phyloP scores from a whole-genome alignment of 2,329 filamentous ascomycete genomes.

The Penicillium brasilianum region DNA sequence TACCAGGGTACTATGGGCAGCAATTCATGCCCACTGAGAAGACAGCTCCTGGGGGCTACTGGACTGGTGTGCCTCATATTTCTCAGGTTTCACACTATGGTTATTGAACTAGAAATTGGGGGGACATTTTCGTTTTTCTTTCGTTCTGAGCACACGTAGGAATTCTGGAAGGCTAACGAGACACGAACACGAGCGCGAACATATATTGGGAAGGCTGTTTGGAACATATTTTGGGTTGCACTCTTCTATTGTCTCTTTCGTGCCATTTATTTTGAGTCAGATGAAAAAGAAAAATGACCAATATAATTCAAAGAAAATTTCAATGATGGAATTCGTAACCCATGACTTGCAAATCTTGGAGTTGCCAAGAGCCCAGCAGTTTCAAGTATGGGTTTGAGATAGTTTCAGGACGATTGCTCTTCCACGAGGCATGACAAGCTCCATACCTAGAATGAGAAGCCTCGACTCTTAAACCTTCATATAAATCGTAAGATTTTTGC shows the following conservation, averaged over 20 bases:
- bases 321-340: background rate
- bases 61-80: constrained; percentile 20
- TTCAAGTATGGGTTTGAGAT: background rate
- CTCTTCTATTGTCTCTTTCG: background rate
- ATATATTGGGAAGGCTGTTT: constrained; percentile 1
- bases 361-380: background rate
- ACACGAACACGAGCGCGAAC: constrained; percentile 12
- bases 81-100: constrained; percentile 24
- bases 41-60: constrained; percentile 17
- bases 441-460: background rate
- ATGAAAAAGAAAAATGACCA: background rate
- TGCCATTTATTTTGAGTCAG: background rate
- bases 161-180: constrained; percentile 7
- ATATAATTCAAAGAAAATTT: background rate
- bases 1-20: constrained; percentile 24
- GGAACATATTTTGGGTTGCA: background rate
- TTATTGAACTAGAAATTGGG: constrained; percentile 17
- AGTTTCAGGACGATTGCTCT: background rate
- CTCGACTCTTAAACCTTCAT: background rate
- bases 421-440: background rate
- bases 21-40: constrained; percentile 22
- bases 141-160: background rate
- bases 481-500: background rate
- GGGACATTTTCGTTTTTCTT: background rate
- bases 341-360: background rate